Conservation (phyloP, 257 asterid species). For the Nicotiana noctiflora region DNA sequence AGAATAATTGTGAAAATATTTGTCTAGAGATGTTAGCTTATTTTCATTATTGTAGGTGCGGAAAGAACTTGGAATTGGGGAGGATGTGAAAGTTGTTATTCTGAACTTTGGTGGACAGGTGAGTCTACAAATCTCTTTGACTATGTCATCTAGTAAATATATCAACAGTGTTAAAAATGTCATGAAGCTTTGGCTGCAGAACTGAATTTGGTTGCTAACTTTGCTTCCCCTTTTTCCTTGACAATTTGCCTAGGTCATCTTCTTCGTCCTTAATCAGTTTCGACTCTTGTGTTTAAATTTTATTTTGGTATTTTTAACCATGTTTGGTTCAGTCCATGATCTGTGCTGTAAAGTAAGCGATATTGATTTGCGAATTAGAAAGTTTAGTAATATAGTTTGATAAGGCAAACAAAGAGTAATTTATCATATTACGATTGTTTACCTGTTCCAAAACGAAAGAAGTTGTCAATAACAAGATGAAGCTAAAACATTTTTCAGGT, state of each 20-base stretch:
- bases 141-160: not conserved
- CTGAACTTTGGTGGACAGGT: constrained; percentile 99
- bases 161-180: not conserved
- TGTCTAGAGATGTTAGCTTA: constrained; percentile 3
- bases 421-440: not conserved
- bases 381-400: not conserved
- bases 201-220: not conserved
- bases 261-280: constrained; percentile 1
- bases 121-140: constrained; percentile 5
- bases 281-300: not conserved
- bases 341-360: not conserved
- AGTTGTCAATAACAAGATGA: not conserved
- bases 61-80: constrained; percentile 70
- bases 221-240: not conserved
- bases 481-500: not conserved
- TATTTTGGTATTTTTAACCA: not conserved
- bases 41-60: constrained; percentile 50
- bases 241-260: not conserved
- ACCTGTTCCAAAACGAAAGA: not conserved
- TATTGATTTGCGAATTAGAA: not conserved
- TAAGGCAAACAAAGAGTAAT: not conserved
- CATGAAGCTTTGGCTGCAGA: not conserved
- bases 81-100: constrained; percentile 76
- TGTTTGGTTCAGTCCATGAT: not conserved
- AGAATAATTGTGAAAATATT: not conserved